A percentile compares a stretch with the other conserved stretches of the same genome.
Conservation (phyloP, 805 yeast species). For the Kuraishia molischiana region DNA sequence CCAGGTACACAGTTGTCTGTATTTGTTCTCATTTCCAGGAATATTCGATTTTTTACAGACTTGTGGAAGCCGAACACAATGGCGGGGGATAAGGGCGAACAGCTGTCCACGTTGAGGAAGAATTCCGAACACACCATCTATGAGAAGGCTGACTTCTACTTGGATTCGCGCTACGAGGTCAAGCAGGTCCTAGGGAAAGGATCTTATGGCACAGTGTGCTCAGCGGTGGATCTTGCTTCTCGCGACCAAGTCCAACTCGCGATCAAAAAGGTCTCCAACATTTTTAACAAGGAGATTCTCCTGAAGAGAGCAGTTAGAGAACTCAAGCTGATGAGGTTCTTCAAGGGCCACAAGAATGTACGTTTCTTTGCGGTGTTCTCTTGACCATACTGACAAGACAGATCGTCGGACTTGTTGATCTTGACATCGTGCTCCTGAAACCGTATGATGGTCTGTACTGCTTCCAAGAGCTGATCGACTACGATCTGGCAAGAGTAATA, state of each 20-base stretch:
- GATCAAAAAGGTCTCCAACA: slow-evolving; percentile 69
- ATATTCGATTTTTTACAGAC: no score
- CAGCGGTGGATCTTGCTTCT: slow-evolving; percentile 47
- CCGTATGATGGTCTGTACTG: slow-evolving; percentile 87
- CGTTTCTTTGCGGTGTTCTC: no score
- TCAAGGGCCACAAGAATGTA: slow-evolving; percentile 77
- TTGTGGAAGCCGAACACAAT: no score
- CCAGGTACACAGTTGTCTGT: no score
- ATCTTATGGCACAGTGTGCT: slow-evolving; percentile 79
- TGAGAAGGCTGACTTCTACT: slow-evolving; percentile 49
- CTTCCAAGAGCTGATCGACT: slow-evolving; percentile 77
- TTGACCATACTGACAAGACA: no score
- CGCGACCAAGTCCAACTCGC: slow-evolving; percentile 41
- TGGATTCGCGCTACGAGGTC: slow-evolving; percentile 52
- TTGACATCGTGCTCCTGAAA: slow-evolving; percentile 53
- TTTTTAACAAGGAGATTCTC: slow-evolving; percentile 57
- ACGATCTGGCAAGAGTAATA: slow-evolving; percentile 74
- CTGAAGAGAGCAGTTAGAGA: slow-evolving; percentile 79
- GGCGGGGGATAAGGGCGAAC: no score
- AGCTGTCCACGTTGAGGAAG: no score
- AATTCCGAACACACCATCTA: slow-evolving; percentile 21
- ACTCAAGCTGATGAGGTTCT: slow-evolving; percentile 67
- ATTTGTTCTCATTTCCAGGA: no score
- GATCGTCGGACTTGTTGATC: slow-evolving; percentile 65
- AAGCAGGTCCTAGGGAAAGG: slow-evolving; percentile 66